Percentiles rank a stretch among this genome's conserved stretches.
phyloP scores from a whole-genome alignment of 495 filamentous ascomycete genomes.

The Penicillium flavigenum region DNA sequence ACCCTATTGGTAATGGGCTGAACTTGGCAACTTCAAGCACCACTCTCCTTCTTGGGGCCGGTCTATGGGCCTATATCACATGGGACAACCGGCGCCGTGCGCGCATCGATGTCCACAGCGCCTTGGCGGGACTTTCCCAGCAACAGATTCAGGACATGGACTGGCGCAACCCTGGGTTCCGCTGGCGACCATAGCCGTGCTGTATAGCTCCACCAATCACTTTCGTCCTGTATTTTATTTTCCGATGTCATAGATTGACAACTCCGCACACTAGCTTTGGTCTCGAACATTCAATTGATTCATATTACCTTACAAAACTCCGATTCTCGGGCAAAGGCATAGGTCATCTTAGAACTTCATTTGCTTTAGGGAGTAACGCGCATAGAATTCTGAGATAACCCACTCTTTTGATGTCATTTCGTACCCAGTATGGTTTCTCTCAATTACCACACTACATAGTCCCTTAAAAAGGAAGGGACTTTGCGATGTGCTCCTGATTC shows the following conservation, averaged over 20 bases:
- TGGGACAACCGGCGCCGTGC: slow-evolving; percentile 61
- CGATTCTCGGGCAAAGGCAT: slow-evolving; percentile 2
- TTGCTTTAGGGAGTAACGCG: neutral
- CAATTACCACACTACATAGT: neutral
- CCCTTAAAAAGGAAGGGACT: neutral
- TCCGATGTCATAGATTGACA: neutral
- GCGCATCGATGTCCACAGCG: slow-evolving; percentile 50
- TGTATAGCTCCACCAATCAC: neutral
- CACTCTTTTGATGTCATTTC: neutral
- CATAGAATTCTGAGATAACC: no score
- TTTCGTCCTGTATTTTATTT: neutral
- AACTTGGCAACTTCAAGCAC: slow-evolving; percentile 62
- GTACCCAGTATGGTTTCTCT: neutral
- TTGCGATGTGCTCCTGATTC: neutral
- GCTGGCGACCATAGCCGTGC: slow-evolving; percentile 51
- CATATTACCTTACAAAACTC: neutral
- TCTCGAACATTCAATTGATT: neutral
- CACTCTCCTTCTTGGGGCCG: slow-evolving; percentile 49
- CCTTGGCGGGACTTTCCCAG: slow-evolving; percentile 54
- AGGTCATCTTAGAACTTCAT: neutral
- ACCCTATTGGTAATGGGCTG: slow-evolving; percentile 70
- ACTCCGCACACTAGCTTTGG: neutral
- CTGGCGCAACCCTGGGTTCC: slow-evolving; percentile 72
- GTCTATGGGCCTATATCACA: slow-evolving; percentile 59
- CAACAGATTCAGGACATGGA: slow-evolving; percentile 64